A percentile compares a stretch with the other conserved stretches of the same genome.
These are phyloP conservation scores for Strobilomyces confusus DNA, from an alignment of 768 basidiomycete species.

Conservation along the genomic window DNA sequence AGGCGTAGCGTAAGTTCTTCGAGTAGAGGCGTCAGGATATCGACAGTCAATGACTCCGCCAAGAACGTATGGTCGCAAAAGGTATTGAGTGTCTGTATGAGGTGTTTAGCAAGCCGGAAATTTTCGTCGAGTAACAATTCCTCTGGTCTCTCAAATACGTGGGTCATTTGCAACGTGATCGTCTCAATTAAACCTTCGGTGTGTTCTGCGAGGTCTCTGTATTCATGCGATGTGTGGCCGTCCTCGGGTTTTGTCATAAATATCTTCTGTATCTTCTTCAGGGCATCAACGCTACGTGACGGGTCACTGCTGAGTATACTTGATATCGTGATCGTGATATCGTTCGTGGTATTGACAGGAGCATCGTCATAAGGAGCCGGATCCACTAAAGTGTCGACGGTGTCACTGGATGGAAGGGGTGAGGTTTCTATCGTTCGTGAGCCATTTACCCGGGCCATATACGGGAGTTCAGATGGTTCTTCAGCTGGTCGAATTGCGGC, in stretches of 20 bases:
- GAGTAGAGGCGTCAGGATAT: conserved; percentile 80
- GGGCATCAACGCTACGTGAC: conserved; percentile 80
- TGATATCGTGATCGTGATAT: conserved; percentile 79
- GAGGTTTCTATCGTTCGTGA: conserved; percentile 12
- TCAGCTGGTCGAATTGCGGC: conserved; percentile 20
- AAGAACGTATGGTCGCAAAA: conserved; percentile 90
- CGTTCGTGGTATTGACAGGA: conserved; percentile 36
- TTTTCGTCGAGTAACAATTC: conserved; percentile 72
- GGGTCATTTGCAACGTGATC: conserved; percentile 86
- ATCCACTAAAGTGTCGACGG: conserved; percentile 34
- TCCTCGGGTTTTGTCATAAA: conserved; percentile 72
- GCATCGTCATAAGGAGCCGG: conserved; percentile 23
- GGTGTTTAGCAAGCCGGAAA: conserved; percentile 93
- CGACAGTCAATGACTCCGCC: conserved; percentile 82
- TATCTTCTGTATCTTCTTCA: conserved; percentile 90
- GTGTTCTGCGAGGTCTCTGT: conserved; percentile 74
- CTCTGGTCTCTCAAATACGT: conserved; percentile 81
- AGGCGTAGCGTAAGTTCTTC: conserved; percentile 90
- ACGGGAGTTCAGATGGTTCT: conserved; percentile 31
- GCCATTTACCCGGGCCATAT: conserved; percentile 20
- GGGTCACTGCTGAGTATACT: conserved; percentile 88
- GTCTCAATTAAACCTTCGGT: conserved; percentile 86
- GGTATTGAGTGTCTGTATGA: conserved; percentile 93
- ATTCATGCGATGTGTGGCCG: conserved; percentile 63
- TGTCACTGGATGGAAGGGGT: conserved; percentile 20